Evolutionary conservation across 2,329 filamentous ascomycete genomes (phyloP).

Genomic region (Calonectria naviculata): DNA sequence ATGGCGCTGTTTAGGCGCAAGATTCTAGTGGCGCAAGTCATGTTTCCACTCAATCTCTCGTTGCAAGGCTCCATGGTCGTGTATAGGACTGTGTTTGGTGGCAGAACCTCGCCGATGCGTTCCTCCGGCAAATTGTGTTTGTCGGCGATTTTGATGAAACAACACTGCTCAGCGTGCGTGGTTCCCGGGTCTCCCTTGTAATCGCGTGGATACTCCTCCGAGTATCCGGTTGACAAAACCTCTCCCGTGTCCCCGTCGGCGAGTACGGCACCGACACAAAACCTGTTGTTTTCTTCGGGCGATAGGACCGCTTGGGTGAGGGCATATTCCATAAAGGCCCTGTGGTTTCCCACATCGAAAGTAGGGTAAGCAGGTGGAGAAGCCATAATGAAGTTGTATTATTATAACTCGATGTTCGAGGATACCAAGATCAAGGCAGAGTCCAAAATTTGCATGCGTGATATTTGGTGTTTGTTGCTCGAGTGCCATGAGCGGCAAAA

Average conservation of each 20-base stretch:
- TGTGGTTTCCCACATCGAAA: conserved; percentile 45
- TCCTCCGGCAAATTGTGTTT: conserved; percentile 48
- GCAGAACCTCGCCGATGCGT: conserved; percentile 48
- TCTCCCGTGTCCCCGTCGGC: conserved; percentile 48
- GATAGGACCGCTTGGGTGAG: conserved; percentile 32
- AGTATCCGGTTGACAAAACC: conserved; percentile 56
- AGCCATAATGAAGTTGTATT: conserved; percentile 9
- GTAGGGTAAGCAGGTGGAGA: conserved; percentile 21
- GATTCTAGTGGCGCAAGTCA: conserved; percentile 50
- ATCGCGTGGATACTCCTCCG: conserved; percentile 50
- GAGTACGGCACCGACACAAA: conserved; percentile 55
- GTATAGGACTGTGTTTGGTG: conserved; percentile 52
- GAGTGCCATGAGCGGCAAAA: too few species aligned
- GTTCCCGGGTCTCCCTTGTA: conserved; percentile 50
- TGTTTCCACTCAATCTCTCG: conserved; percentile 52
- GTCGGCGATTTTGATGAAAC: conserved; percentile 57
- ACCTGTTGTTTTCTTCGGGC: conserved; percentile 50
- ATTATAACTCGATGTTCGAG: not conserved
- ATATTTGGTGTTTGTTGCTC: too few species aligned
- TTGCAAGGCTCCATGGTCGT: conserved; percentile 60
- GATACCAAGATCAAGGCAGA: not conserved
- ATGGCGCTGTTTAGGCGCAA: conserved; percentile 45
- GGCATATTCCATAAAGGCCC: conserved; percentile 52
- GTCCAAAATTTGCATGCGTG: not conserved
- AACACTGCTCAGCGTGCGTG: conserved; percentile 56